Evolutionary conservation across 257 asterid species (phyloP), one percentile per base, ranked within the genome.

Genomic region (Prunella vulgaris): DNA sequence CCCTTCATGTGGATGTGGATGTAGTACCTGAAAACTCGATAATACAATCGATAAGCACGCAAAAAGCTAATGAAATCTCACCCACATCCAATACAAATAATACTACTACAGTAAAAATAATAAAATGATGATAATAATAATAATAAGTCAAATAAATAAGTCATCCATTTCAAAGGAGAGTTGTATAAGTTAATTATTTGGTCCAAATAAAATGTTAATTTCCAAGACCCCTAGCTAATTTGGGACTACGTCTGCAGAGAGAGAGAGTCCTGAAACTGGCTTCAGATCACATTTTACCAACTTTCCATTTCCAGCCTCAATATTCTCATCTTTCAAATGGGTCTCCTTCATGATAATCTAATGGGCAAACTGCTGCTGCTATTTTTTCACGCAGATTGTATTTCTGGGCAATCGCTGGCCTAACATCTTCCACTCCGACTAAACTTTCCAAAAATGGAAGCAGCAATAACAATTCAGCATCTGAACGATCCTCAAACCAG

Each of bases 391-490:
- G 84, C 56, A 94, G 95, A 72, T 87, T 87, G 84, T 69, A 94
- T 73, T 84, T 94, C 46, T 75, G 25, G n/a, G 95, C 86, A 56
- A 94, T 89, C 21, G 84, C 25, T 0, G 97, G 99, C 79, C 97
- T 76, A 53, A 91, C 99, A 58, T 94, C 99, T 49, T 91, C 80
- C 44, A 78, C 93, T 58, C 87, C 90, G 12, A 87, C 79, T 83
- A 94, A 82, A 25, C 96, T 91, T 84, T 89, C 97, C 84, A 94
- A 74, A 64, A 94, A 94, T 0, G 99, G 97, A 18, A 94, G 86
- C 66, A 94, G 72, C 40, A 71, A 33, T n/a, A 85, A 79, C 75
- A 94, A 70, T 71, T 91, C 99, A 9, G 72, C 66, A 68, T 94
- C 99, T 1, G 81, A 56, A 27, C 81, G 90, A 59, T 94, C 96